These are phyloP conservation scores for Pythium scleroteichum DNA, from an alignment of 352 stramenopile genomes.

Conservation along the genomic window DNA sequence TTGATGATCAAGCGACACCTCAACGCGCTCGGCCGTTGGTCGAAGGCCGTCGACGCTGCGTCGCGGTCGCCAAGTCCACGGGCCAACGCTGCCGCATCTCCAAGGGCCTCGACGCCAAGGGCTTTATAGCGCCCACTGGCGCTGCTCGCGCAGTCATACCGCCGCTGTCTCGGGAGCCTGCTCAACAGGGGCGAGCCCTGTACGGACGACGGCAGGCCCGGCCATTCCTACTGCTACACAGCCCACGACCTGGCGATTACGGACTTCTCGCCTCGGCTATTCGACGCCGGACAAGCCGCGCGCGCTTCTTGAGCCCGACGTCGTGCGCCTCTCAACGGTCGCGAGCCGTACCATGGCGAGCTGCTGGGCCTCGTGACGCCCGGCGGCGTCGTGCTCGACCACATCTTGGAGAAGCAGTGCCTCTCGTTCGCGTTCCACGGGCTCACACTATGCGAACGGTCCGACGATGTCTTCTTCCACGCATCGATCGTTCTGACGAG, in stretches of 20 bases:
- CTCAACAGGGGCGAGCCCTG: slow-evolving; percentile 14
- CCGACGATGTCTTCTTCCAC: slow-evolving; percentile 26
- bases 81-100: slow-evolving; percentile 26
- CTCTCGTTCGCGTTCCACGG: slow-evolving; percentile 39
- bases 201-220: slow-evolving; percentile 29
- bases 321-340: slow-evolving; percentile 26
- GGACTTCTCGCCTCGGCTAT: slow-evolving; percentile 38
- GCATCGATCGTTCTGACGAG: slow-evolving; percentile 30
- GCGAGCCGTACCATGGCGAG: slow-evolving; percentile 45
- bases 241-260: slow-evolving; percentile 32
- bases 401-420: slow-evolving; percentile 54
- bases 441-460: slow-evolving; percentile 21
- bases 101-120: slow-evolving; percentile 31
- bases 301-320: slow-evolving; percentile 24
- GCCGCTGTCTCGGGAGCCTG: slow-evolving; percentile 25
- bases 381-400: slow-evolving; percentile 36
- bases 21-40: slow-evolving; percentile 31
- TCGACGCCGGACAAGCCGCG: slow-evolving; percentile 32
- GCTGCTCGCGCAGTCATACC: background rate
- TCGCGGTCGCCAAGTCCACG: slow-evolving; percentile 12
- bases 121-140: slow-evolving; percentile 31
- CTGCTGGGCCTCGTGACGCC: slow-evolving; percentile 32
- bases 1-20: slow-evolving; percentile 37
- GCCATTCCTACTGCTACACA: slow-evolving; percentile 42
- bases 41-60: slow-evolving; percentile 11